Evolutionary conservation across 176 grass and related monocot species (phyloP).

Genomic region (Cenchrus fungigraminus): DNA sequence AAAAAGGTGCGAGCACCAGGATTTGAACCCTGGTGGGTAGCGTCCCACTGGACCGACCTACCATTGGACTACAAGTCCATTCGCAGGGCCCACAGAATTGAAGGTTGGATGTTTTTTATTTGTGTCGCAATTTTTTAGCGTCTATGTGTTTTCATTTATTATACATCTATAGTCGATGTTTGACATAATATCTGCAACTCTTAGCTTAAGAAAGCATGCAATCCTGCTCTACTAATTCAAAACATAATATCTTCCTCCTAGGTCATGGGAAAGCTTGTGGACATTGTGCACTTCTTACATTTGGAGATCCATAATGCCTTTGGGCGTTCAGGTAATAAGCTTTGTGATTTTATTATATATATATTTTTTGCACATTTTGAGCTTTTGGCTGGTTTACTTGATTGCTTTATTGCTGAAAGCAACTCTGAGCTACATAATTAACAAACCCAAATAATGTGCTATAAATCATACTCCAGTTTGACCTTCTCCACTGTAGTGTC

Average conservation of each 20-base stretch:
- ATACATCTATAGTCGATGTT: not conserved
- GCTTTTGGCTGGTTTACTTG: slow-evolving; percentile 22
- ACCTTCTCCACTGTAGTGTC: slow-evolving; percentile 1
- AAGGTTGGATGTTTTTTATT: not conserved
- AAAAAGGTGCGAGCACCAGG: too few relatives aligned
- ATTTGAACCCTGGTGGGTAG: too few relatives aligned
- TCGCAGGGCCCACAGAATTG: not conserved
- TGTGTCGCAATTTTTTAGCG: slow-evolving; percentile 21
- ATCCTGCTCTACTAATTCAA: slow-evolving; percentile 31
- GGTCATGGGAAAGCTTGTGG: slow-evolving; percentile 97
- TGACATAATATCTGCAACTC: not conserved
- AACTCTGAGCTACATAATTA: not conserved
- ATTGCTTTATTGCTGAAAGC: slow-evolving; percentile 21
- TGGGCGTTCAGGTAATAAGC: slow-evolving; percentile 72
- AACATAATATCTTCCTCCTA: slow-evolving; percentile 43
- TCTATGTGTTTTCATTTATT: not conserved
- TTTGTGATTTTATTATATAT: slow-evolving; percentile 25
- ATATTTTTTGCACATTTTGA: slow-evolving; percentile 18
- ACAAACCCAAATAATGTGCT: not conserved
- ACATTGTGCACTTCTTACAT: slow-evolving; percentile 96
- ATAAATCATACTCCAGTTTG: slow-evolving; percentile 18
- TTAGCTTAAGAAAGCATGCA: slow-evolving; percentile 18
- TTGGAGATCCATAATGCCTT: slow-evolving; percentile 82
- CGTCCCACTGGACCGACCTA: too few relatives aligned
- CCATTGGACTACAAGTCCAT: too few relatives aligned